Evolutionary conservation across 2,329 filamentous ascomycete species (phyloP), one percentile per base, ranked within the genome.

Genomic region (Penicillium sp.): DNA sequence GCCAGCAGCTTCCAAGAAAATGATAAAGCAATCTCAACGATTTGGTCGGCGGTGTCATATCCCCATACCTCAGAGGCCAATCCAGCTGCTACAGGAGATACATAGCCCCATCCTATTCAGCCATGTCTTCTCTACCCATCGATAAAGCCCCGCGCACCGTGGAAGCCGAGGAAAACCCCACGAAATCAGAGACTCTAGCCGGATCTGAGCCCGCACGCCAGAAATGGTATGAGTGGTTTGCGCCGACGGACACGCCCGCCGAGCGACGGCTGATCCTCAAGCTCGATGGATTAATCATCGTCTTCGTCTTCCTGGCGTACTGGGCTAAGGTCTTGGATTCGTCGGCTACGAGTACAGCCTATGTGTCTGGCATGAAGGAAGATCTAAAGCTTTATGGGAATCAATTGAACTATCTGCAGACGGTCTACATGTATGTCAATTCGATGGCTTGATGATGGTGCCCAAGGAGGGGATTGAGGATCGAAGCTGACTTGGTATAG

Each of bases 341-440:
- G 4, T 60, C 58, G 6, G 57, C 57, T 2, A 60, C 53, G 1
- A 58, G 58, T 10, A 58, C 57, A 3, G 57, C 58, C 24, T 60
- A 60, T 44, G 55, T 60, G 17, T 57, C 55, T 38, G 57, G 58
- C 1, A 60, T 60, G 57, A 56, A 57, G 37, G 58, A 60, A 17
- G 58, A 60, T 31, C 28, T 60, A 8, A 43, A 46, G 12, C 33
- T 59, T 2, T 59, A 54, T 43, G 58, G 58, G 1, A 60, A 60
- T 33, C 56, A 60, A 24, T 48, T 60, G 26, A 59, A 60, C 21
- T 60, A 60, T 45, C 33, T 60, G 13, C 58, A 60, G n/a, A 59
- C 53, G 2, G 51, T 56, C 12, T 57, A 57, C 31, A 56, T 52
- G 53, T 55, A 51, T 39, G 53, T 44, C 6, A n/a, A 22, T 6